Evolutionary conservation across 768 basidiomycete species (phyloP), one percentile per base, ranked within the genome.

Genomic region (Solioccasus polychromus): DNA sequence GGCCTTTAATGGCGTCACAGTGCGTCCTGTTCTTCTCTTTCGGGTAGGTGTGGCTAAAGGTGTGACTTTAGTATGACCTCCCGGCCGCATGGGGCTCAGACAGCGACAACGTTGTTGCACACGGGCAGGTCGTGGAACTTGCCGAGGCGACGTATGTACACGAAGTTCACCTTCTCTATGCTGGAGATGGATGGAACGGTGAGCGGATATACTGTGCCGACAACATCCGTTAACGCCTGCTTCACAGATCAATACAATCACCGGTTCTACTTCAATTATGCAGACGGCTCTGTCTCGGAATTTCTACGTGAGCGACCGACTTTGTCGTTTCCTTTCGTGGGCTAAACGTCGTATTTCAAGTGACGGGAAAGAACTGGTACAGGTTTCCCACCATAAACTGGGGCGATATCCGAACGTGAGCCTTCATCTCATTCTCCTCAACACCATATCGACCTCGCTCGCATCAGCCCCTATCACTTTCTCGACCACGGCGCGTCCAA

Each of bases 131-230:
- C 4, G 39, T 79, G 11, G 47, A 59, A 6, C 58, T 73, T 17
- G 42, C 55, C 8, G 41, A 57, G 0, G 55, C 63, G n/a, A 68
- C 66, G 0, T 67, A 58, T 47, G 63, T 70, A 2, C 78, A 79
- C 47, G 68, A 78, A 47, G 54, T 80, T 20, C 75, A 78, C 45
- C 63, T 77, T 39, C 49, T 78, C 10, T 78, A 78, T 51, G 66
- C 74, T 18, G 73, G 72, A 20, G 73, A 74, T 37, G 68, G 66
- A 6, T 45, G 35, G 1, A 57, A 64, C n/a, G 47, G 72, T 69
- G 34, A 42, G 68, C 50, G 25, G 23, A n/a, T 24, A 34, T 18
- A 29, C 28, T 18, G 11, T 30, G 11, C 12, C n/a, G 20, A 6
- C 32, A 12, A 42, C 11, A n/a, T n/a, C 5, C 1, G 8, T 20